Conservation (phyloP, 345 rosid species). For the Ceriops tagal region DNA sequence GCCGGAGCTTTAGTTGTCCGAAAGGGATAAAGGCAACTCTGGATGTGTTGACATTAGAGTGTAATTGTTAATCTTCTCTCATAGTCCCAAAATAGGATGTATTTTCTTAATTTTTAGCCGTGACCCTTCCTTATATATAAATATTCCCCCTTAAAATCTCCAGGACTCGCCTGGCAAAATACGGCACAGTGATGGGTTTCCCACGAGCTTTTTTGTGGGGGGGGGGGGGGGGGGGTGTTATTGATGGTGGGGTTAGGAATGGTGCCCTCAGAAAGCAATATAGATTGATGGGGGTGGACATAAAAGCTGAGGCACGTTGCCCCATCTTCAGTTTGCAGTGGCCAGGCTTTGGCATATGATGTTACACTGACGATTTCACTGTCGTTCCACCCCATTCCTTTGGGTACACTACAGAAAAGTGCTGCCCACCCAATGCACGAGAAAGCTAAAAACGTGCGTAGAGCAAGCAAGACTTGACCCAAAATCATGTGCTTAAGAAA, state of each 20-base stretch:
- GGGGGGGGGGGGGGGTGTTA: not conserved
- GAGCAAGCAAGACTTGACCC: no score
- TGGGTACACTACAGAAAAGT: not conserved
- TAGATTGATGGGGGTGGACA: not conserved
- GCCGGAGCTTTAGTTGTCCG: no score
- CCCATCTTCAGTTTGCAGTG: not conserved
- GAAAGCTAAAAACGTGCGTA: no score
- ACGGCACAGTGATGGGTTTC: not conserved
- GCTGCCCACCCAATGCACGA: not conserved
- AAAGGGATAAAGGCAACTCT: no score
- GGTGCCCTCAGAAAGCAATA: not conserved
- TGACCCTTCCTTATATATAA: no score
- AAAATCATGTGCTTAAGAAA: no score
- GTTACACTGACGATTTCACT: not conserved
- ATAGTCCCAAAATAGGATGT: no score
- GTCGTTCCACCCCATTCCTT: not conserved
- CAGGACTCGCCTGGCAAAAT: not conserved
- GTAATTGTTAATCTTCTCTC: no score
- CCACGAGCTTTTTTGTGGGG: not conserved
- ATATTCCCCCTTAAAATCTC: no score
- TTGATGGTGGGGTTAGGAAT: not conserved
- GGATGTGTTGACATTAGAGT: no score
- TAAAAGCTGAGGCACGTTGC: not conserved
- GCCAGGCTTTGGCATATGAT: not conserved
- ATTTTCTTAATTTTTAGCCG: no score